Conservation (phyloP, 768 basidiomycete genomes). For the Crucibulum laeve region DNA sequence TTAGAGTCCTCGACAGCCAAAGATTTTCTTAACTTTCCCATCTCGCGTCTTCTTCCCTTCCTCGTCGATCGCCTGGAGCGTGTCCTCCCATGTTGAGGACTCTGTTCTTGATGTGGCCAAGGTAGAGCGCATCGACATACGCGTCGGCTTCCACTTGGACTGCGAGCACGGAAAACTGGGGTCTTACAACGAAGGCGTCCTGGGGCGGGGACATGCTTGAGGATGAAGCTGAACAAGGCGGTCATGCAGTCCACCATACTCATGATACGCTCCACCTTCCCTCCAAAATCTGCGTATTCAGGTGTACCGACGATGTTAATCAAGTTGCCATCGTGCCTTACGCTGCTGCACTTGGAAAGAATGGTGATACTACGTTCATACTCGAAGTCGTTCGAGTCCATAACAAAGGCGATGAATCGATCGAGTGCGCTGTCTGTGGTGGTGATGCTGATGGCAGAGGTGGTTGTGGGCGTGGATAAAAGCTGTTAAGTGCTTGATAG, state of each 20-base stretch:
- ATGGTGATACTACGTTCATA: no score
- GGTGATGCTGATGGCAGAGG: no score
- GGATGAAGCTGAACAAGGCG: slow-evolving; percentile 41
- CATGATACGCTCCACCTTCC: slow-evolving; percentile 57
- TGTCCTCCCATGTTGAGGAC: slow-evolving; percentile 34
- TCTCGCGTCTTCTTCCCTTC: slow-evolving; percentile 43
- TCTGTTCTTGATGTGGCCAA: slow-evolving; percentile 41
- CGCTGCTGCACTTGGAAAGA: slow-evolving; percentile 52
- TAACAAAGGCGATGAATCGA: no score
- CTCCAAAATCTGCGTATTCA: slow-evolving; percentile 60
- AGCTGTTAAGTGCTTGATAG: no score
- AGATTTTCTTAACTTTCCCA: slow-evolving; percentile 46
- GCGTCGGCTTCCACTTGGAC: slow-evolving; percentile 46
- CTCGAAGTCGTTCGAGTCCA: no score
- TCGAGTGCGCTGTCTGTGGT: no score
- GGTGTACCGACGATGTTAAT: no score
- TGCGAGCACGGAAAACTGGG: slow-evolving; percentile 47
- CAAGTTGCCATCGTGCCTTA: slow-evolving; percentile 42
- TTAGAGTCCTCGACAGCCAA: slow-evolving; percentile 31
- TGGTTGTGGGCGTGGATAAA: no score
- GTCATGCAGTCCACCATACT: slow-evolving; percentile 59
- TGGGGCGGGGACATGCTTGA: slow-evolving; percentile 38
- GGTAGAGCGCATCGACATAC: slow-evolving; percentile 44
- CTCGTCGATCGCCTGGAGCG: slow-evolving; percentile 32
- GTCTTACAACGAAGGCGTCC: slow-evolving; percentile 25